Evolutionary conservation across 2,329 filamentous ascomycete genomes (phyloP), one percentile per base, ranked within the genome.

Genomic region (Ophiostoma sp.): DNA sequence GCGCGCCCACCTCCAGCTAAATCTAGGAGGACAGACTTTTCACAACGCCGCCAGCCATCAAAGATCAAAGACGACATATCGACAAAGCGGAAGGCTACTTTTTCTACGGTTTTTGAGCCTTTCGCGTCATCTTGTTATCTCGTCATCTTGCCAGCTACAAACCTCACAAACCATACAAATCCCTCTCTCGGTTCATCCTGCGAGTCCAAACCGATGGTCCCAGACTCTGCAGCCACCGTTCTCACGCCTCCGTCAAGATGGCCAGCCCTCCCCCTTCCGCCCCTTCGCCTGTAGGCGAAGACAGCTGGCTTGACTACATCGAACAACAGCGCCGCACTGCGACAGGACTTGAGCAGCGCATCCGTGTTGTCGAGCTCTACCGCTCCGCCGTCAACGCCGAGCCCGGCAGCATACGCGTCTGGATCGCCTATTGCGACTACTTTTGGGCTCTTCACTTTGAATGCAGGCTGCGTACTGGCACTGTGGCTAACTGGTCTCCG

Each of bases 361-460:
- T 93, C 79, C 86, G 87, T 75, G 85, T 93, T 66, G 86, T 94
- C 79, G 93, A 95, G 80, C 83, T 92, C 61, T 94, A 90, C 82
- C 90, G 91, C 77, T 87, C 87, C 77, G 92, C 93, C 73, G 88
- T 91, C 28, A 83, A 84, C 73, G 90, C 92, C 70, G 93, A 95
- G 81, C 91, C 92, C 12, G 90, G 87, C 77, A 95, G 93, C 78
- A 84, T 92, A 74, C 89, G 88, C 75, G 84, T 95, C 55, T 96
- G 93, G 93, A 86, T 90, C 74, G 87, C 90, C 36, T 95, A 95
- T 79, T 93, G 91, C 81, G 90, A 94, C 78, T 95, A 91, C 82
- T 90, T 95, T 75, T 91, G 91, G 86, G 87, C 88, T 25, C 88
- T 94, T 12, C 91, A 93, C 80, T 85, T 86, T 70, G 88, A 89